Conservation (phyloP, 768 basidiomycete genomes). For the Clathrus columnatus region DNA sequence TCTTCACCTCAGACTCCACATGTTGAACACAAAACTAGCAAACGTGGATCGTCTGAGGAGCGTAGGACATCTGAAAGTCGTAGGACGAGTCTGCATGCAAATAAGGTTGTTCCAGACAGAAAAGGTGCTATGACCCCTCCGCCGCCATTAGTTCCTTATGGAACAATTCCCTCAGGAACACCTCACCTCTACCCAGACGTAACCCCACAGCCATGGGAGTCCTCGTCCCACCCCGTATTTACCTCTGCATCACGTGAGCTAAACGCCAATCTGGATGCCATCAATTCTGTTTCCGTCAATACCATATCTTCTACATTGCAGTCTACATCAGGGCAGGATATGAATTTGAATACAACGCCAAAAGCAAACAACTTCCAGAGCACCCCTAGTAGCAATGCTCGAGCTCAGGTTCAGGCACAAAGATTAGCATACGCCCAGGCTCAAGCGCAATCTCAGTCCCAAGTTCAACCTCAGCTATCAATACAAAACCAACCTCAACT, state of each 20-base stretch:
- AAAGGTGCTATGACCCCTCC: not conserved
- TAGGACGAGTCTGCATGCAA: not conserved
- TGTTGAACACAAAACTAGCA: not conserved
- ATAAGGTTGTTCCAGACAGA: not conserved
- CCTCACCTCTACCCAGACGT: not conserved
- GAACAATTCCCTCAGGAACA: not conserved
- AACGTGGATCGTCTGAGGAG: not conserved
- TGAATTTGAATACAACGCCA: not conserved
- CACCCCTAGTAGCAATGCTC: not conserved
- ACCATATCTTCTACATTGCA: not conserved
- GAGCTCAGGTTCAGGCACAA: not conserved
- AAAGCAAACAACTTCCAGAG: not conserved
- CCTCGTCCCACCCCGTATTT: not conserved
- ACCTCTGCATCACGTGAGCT: not conserved
- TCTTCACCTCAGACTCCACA: no score
- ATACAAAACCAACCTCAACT: conserved; percentile 19
- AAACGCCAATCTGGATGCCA: not conserved
- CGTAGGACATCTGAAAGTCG: no score
- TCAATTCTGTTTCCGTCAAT: not conserved
- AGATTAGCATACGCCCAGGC: conserved; percentile 16
- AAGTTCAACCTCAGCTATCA: conserved; percentile 19
- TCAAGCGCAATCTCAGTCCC: conserved; percentile 18
- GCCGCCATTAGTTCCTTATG: not conserved
- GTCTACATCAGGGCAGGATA: not conserved
- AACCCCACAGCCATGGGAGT: not conserved